Percentiles rank a stretch among this genome's conserved stretches.
Evolutionary conservation across 345 rosid species (phyloP).

Genomic region (Rhodomyrtus tomentosa): DNA sequence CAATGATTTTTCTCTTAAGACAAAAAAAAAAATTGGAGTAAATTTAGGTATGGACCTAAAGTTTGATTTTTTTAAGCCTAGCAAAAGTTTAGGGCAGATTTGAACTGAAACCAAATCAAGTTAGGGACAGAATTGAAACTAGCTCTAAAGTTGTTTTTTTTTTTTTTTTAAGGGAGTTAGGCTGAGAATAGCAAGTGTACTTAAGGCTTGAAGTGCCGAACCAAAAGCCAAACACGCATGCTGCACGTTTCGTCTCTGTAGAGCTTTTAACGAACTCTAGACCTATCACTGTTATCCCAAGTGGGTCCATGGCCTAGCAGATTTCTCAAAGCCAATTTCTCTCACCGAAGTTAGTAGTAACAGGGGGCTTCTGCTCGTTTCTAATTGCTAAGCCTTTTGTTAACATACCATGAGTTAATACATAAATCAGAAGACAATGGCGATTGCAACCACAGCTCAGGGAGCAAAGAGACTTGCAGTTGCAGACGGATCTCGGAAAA

Average conservation of each 20-base stretch:
- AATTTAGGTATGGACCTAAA: too few species aligned
- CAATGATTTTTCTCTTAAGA: too few species aligned
- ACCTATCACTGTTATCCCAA: neutral
- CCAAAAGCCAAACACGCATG: neutral
- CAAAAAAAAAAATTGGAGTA: too few species aligned
- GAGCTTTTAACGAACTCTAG: neutral
- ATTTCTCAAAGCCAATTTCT: neutral
- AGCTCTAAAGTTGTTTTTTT: too few species aligned
- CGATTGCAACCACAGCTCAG: neutral
- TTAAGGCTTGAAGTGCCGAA: neutral
- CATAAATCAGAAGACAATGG: neutral
- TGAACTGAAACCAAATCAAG: too few species aligned
- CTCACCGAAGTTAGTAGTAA: neutral
- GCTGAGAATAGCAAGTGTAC: neutral
- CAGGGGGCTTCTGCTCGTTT: neutral
- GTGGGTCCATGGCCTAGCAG: neutral
- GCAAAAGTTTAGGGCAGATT: too few species aligned
- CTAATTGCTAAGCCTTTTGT: neutral
- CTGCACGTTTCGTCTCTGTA: neutral
- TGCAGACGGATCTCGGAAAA: too few species aligned
- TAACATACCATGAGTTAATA: neutral
- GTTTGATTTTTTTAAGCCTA: too few species aligned
- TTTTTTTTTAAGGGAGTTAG: too few species aligned
- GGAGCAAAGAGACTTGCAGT: neutral
- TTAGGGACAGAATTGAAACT: too few species aligned